Base-by-base conservation (phyloP, 306 rosid genomes). In the Carpinus fangiana region DNA sequence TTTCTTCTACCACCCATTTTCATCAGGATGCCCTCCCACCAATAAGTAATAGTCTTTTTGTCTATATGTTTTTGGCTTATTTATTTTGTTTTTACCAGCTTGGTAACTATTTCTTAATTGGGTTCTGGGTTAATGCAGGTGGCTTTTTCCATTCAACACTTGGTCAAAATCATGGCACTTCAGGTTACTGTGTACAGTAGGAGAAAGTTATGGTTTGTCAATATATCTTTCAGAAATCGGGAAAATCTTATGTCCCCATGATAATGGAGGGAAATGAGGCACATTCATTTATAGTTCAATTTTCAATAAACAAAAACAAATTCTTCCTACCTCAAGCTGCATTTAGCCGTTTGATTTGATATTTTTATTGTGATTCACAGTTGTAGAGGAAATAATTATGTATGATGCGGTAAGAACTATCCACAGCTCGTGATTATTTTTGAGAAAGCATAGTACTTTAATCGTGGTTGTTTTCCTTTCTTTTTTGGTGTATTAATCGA, bases 51-150 rank as follows among this genome's bases (percentile, higher is more conserved):
- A 48, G 14, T 48, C 14, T 2, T 48, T 48, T 9, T 48, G 12
- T 12, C 52, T 11, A 13, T 48, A 5, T 31, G 6, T 41, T 71
- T 12, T 57, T 26, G 61, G 20, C 6, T 56, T 28, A 46, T 46
- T 70, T 61, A 51, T 20, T 12, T 55, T 47, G 48, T 78, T 57
- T 71, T 73, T 43, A 62, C 48, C 23, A 28, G 26, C 34, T 73
- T 45, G 52, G 48, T 66, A 52, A 26, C 23, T 41, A 23, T 64
- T 53, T 18, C 51, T 18, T 18, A 4, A 67, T 41, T 41, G 41
- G 23, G n/a, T 41, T 67, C 18, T 41, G 60, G 9, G 43, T 71
- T 62, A 26, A 21, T 72, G 78, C 84, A 76, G 77, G 73, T 43
- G 17, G 31, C 13, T 36, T 65, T 43, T 52, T 60, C 28, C 18